These are phyloP conservation scores for Orbilia brochopaga DNA, from an alignment of 2,329 filamentous ascomycete species.

Conservation along the genomic window DNA sequence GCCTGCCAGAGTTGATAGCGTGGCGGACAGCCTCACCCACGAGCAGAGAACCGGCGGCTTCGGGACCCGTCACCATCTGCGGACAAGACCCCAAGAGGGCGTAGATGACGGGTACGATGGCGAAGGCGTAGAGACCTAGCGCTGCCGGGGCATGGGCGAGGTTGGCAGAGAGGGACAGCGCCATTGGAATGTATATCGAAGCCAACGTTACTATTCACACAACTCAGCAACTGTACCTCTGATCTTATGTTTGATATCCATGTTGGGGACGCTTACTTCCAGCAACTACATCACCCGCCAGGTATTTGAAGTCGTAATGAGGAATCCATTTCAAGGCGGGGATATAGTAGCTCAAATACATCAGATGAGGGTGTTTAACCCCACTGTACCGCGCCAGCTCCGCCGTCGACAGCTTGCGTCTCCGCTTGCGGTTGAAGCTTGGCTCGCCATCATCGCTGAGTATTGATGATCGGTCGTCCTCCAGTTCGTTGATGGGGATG, in stretches of 20 bases:
- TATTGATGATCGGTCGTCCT: slow-evolving; percentile 56
- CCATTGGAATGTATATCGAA: slow-evolving; percentile 98
- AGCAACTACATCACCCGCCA: slow-evolving; percentile 84
- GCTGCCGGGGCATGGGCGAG: slow-evolving; percentile 91
- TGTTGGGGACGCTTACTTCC: slow-evolving; percentile 61
- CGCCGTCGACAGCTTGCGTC: slow-evolving; percentile 48
- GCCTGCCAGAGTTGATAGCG: slow-evolving; percentile 76
- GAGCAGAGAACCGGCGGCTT: slow-evolving; percentile 89
- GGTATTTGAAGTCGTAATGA: slow-evolving; percentile 81
- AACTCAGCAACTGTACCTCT: too few species aligned
- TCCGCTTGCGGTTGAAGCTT: slow-evolving; percentile 9
- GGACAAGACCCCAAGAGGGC: slow-evolving; percentile 89
- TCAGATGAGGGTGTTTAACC: slow-evolving; percentile 72
- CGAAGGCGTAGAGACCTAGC: slow-evolving; percentile 91
- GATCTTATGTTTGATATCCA: not conserved
- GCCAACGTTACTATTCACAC: slow-evolving; percentile 82
- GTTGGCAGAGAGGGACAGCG: slow-evolving; percentile 88
- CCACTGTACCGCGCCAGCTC: slow-evolving; percentile 52
- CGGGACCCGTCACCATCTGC: slow-evolving; percentile 90
- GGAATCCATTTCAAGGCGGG: slow-evolving; percentile 88
- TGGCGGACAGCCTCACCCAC: slow-evolving; percentile 72
- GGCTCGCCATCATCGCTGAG: slow-evolving; percentile 59
- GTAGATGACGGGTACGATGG: slow-evolving; percentile 90
- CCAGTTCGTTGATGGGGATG: slow-evolving; percentile 39
- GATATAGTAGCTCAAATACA: slow-evolving; percentile 93